Base-by-base conservation (phyloP, 768 basidiomycete genomes). In the Serendipita sp. region DNA sequence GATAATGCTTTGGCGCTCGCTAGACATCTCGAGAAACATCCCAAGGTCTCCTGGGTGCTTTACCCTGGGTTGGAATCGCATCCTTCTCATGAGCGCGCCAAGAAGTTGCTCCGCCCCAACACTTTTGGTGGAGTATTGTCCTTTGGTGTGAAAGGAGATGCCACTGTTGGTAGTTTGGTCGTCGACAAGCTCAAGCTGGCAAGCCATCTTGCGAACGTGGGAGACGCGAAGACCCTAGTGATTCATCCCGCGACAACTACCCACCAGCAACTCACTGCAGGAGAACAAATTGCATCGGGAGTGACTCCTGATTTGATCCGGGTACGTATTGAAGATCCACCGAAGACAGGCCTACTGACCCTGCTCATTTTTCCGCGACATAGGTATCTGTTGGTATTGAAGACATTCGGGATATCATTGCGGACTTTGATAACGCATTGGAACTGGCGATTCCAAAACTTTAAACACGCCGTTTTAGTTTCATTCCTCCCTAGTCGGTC, bases 201-300 rank as follows among this genome's bases (percentile, higher is more conserved):
- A 16, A 86, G 84, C 69, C 75, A 88, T 70, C 52, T 54, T 11
- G 52, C 52, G 11, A 54, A 54, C 28, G 65, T 68, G 41, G 73
- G 73, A n/a, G 72, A 73, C 47, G 70, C 85, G n/a, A 89, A 90
- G 75, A 88, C 85, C 4, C 79, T 91, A 15, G 85, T 88, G 45
- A 87, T 90, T 65, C 85, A 88, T 70, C 88, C 89, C 1, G 85
- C 84, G 3, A 80, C 81, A 28, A 89, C 89, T 28, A 91, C 89
- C 0, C 89, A 91, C 70, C 77, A 82, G 44, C 87, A 89, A 72
- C 76, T 89, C 56, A 78, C 77, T 0, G 75, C 73, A 23, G 81
- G 78, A 64, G 88, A 90, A 70, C 83, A 83, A 69, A 66, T 78
- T 8, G 74, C 78, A 3, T 78, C 83, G n/a, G 89, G 89, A 4